phyloP scores from a whole-genome alignment of 495 filamentous ascomycete species.

The Recurvomyces mirabilis region DNA sequence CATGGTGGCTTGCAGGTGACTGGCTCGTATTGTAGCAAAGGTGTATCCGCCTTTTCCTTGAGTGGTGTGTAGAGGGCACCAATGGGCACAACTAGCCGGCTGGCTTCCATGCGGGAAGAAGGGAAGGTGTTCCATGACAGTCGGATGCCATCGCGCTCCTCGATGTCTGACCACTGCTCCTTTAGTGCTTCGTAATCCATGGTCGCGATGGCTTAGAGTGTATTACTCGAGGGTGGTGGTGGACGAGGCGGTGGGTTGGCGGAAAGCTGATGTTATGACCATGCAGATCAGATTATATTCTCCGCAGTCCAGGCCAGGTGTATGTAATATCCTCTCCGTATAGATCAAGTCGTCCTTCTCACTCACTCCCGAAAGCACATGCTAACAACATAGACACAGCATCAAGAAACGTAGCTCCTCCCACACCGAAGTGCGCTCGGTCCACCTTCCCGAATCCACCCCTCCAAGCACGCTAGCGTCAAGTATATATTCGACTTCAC shows the following conservation, averaged over 20 bases:
- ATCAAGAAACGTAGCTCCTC: too few species aligned
- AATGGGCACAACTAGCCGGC: conserved; percentile 90
- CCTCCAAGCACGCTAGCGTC: not conserved
- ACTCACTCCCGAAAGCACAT: too few species aligned
- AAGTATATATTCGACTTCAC: too few species aligned
- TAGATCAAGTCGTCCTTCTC: too few species aligned
- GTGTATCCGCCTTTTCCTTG: conserved; percentile 86
- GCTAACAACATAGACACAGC: too few species aligned
- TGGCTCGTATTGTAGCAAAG: conserved; percentile 89
- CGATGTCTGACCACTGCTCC: conserved; percentile 93
- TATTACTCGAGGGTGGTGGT: not conserved
- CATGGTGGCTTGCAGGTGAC: conserved; percentile 96
- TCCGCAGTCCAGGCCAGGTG: too few species aligned
- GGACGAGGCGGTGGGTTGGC: not conserved
- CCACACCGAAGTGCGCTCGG: too few species aligned
- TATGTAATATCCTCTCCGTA: too few species aligned
- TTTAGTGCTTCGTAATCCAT: conserved; percentile 79
- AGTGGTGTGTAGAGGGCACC: conserved; percentile 93
- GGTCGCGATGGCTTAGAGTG: conserved; percentile 20
- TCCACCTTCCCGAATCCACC: not conserved
- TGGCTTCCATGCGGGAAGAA: conserved; percentile 98
- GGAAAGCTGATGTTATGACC: not conserved
- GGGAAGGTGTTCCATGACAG: conserved; percentile 99
- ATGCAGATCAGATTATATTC: too few species aligned
- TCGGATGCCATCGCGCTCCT: conserved; percentile 92